Evolutionary conservation across 2,329 filamentous ascomycete genomes (phyloP).

Genomic region (Phialophora verrucosa): DNA sequence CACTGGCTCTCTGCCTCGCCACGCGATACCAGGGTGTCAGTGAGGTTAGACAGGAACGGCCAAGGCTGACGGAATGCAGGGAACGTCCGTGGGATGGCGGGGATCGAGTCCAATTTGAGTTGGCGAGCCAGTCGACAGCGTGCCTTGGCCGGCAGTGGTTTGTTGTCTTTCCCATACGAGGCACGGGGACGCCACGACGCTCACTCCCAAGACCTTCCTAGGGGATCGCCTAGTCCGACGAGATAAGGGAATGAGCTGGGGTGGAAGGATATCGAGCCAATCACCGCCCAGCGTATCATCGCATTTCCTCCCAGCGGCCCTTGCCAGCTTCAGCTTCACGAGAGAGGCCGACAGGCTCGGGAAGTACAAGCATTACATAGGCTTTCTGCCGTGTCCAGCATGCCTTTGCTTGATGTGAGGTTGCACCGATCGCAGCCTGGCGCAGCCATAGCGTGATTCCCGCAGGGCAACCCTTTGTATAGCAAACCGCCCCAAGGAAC

Average conservation of each 20-base stretch:
- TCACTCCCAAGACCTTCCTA: background rate
- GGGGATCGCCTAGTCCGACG: background rate
- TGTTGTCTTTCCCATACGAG: background rate
- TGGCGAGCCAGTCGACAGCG: background rate
- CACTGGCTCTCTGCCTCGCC: background rate
- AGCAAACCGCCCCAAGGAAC: too few species aligned
- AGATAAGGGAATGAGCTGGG: background rate
- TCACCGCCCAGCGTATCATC: background rate
- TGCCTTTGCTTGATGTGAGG: background rate
- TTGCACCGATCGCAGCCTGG: background rate
- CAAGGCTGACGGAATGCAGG: background rate
- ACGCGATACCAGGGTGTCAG: slow-evolving; percentile 1
- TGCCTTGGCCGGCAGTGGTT: background rate
- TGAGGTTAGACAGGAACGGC: slow-evolving; percentile 1
- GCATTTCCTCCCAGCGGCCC: background rate
- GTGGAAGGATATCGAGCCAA: background rate
- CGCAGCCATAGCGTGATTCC: background rate
- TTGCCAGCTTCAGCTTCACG: background rate
- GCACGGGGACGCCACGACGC: background rate
- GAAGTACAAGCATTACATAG: background rate
- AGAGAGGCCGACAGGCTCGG: background rate
- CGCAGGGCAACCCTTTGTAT: background rate
- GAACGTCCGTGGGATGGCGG: background rate
- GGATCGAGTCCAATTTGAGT: background rate
- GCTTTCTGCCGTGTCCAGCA: too few species aligned